Base-by-base conservation (phyloP, 2,329 filamentous ascomycete genomes). In the Aureobasidium mangrovei region DNA sequence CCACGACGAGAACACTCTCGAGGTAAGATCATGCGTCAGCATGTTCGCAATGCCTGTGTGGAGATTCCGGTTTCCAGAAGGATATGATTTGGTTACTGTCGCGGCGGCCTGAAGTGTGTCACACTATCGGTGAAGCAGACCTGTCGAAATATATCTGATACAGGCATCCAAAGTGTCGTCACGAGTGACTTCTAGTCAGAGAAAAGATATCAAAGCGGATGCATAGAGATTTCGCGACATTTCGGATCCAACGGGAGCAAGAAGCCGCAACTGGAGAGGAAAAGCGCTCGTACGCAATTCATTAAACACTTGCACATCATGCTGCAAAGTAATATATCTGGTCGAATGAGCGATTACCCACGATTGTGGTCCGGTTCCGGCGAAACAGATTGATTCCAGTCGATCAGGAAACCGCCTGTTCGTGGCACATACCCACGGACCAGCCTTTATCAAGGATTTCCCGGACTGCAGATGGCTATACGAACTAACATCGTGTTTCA, bases 321-420 rank as follows among this genome's bases (percentile, higher is more conserved):
- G 33, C 33, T 53, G 49, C 49, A 39, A 31, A 35, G 49, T 33
- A 45, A 45, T 53, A 32, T 38, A 53, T 45, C 40, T 53, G 49
- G 4, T 39, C 38, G 31, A 26, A 24, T 39, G 24, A 41, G 4
- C 27, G 40, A 10, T 27, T 28, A n/a, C n/a, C 4, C 2, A 12
- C 32, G 41, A 40, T 29, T 40, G 42, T 8, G 49, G 38, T 24
- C 29, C 43, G 18, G n/a, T 9, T 26, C 33, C 7, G 27, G n/a
- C 33, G 27, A 53, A 39, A 28, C 32, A 38, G 27, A 44, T 45
- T 12, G 28, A 26, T 29, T 12, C 31, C 7, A 9, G n/a, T 41
- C 41, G 49, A 45, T 40, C 41, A 45, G 41, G 41, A 27, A 53
- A 38, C 45, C 33, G 41, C 33, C 26, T 40, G 49, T 45, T 53